phyloP scores from a whole-genome alignment of 148 eudicot species.

The Salicornia ramosissima region DNA sequence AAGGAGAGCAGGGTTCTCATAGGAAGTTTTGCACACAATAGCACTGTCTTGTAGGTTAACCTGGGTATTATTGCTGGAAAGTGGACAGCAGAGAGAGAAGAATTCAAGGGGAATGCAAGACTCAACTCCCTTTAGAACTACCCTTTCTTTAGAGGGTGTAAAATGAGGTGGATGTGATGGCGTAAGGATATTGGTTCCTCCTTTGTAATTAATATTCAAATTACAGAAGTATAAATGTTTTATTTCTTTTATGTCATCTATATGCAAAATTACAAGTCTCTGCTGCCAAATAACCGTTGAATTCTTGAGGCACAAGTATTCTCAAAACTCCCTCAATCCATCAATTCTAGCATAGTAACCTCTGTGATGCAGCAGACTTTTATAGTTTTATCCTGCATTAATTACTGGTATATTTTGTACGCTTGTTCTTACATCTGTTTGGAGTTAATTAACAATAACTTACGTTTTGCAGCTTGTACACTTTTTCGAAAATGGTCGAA shows the following conservation, averaged over 20 bases:
- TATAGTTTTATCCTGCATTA: not conserved
- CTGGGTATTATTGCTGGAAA: not conserved
- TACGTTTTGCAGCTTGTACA: constrained; percentile 54
- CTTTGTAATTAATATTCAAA: not conserved
- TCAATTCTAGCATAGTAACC: not conserved
- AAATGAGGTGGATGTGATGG: not conserved
- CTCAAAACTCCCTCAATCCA: constrained; percentile 1
- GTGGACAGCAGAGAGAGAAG: not conserved
- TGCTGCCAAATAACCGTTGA: too few species aligned
- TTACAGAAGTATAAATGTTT: too few species aligned
- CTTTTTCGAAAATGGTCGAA: constrained; percentile 65
- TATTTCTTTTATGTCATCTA: too few species aligned
- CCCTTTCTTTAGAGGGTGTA: not conserved
- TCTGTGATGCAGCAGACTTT: not conserved
- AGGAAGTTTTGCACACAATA: constrained; percentile 5
- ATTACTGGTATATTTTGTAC: constrained; percentile 3
- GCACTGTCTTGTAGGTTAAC: not conserved
- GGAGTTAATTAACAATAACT: constrained; percentile 18
- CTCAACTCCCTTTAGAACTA: not conserved
- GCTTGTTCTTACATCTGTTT: constrained; percentile 5
- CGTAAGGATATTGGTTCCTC: not conserved
- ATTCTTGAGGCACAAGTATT: not conserved
- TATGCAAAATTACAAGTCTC: too few species aligned
- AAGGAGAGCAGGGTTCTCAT: not conserved
- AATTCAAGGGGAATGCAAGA: not conserved